Conservation (phyloP, 225 moss, liverwort and hornwort species). For the Polytrichum commune region DNA sequence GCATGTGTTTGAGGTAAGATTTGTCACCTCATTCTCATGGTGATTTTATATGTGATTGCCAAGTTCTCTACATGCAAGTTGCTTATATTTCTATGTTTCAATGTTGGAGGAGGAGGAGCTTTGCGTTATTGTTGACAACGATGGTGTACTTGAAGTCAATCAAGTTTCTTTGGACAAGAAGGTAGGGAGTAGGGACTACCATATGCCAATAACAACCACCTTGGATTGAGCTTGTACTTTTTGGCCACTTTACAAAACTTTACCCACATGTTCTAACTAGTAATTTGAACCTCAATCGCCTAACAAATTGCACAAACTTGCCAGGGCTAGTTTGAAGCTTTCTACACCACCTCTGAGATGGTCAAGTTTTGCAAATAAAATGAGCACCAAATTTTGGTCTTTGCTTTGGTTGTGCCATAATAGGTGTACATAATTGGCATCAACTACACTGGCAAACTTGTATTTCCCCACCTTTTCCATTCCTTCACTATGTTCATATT, state of each 20-base stretch:
- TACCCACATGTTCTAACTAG: too few species aligned
- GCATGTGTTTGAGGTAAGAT: constrained; percentile 51
- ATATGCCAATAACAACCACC: too few species aligned
- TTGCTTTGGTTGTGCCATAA: too few species aligned
- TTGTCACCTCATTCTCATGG: not conserved
- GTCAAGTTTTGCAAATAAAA: too few species aligned
- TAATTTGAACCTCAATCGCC: too few species aligned
- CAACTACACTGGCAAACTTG: constrained; percentile 74
- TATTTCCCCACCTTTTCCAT: constrained; percentile 26
- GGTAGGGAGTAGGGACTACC: constrained; percentile 26
- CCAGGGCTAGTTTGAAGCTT: too few species aligned
- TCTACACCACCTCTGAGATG: too few species aligned
- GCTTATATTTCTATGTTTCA: not conserved
- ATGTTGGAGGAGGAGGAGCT: constrained; percentile 75
- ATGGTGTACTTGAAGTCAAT: constrained; percentile 83
- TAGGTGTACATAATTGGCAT: constrained; percentile 83
- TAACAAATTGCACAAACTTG: too few species aligned
- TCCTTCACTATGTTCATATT: not conserved
- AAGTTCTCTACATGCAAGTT: not conserved
- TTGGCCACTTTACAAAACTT: too few species aligned
- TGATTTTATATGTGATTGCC: not conserved
- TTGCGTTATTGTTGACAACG: constrained; percentile 89
- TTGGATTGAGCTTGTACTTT: too few species aligned
- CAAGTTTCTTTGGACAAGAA: constrained; percentile 84
- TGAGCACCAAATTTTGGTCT: too few species aligned